Conservation (phyloP, 1,284 basidiomycete genomes). For the Fomitopsis palustris region DNA sequence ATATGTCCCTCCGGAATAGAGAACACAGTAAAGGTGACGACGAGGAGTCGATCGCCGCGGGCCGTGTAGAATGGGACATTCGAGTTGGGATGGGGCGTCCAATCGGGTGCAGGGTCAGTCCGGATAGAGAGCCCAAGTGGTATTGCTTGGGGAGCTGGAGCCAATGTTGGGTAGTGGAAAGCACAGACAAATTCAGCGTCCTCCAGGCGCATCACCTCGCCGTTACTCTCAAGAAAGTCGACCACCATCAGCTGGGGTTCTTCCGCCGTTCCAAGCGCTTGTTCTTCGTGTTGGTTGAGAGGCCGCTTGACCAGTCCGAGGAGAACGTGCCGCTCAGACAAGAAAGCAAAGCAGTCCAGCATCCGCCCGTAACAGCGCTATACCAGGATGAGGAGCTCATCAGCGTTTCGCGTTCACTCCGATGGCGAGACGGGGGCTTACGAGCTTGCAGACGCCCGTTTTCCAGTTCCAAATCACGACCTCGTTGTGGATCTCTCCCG, state of each 20-base stretch:
- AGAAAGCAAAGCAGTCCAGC: constrained; percentile 43
- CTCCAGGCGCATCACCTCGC: constrained; percentile 25
- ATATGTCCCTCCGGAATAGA: constrained; percentile 14
- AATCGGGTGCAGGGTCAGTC: constrained; percentile 52
- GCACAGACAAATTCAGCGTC: constrained; percentile 32
- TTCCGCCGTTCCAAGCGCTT: constrained; percentile 1
- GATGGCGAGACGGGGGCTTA: constrained; percentile 26
- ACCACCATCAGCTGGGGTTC: constrained; percentile 26
- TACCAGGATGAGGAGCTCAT: background rate
- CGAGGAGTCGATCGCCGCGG: constrained; percentile 41
- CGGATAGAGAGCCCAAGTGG: constrained; percentile 40
- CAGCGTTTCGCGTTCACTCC: constrained; percentile 2
- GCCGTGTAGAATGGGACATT: constrained; percentile 49
- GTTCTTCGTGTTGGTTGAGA: constrained; percentile 5
- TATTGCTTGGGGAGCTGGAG: constrained; percentile 22
- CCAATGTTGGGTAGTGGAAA: constrained; percentile 39
- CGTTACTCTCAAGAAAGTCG: constrained; percentile 23
- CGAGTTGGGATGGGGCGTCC: constrained; percentile 31
- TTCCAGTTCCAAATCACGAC: constrained; percentile 65
- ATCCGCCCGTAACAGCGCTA: constrained; percentile 24
- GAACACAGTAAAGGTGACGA: constrained; percentile 40
- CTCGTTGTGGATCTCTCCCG: constrained; percentile 29
- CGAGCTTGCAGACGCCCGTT: constrained; percentile 41
- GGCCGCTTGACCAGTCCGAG: constrained; percentile 21
- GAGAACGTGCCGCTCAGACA: constrained; percentile 40